Evolutionary conservation across 2,329 filamentous ascomycete genomes (phyloP), one percentile per base, ranked within the genome.

Genomic region (Graphilbum ipis-grandicollis): DNA sequence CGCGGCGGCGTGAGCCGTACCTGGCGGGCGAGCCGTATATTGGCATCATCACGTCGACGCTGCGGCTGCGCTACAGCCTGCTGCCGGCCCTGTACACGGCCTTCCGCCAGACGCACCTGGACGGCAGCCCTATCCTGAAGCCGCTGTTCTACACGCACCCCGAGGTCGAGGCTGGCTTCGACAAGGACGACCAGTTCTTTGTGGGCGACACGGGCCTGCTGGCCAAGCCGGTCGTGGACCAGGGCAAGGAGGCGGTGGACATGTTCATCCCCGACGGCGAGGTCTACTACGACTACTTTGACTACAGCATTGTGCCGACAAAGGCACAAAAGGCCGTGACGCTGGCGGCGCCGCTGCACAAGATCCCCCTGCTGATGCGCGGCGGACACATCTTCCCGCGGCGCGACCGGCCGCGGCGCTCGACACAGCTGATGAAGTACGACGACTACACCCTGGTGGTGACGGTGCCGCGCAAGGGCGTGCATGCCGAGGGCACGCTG

Each of bases 21-120:
- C 65, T 96, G 40, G 66, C 77, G 10, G 79, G 81, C 10, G 80
- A 90, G 42, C 85, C 86, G 1, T 85, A 93, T 58, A 82, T 75
- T 4, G 68, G 70, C 36, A 92, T 94, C 53, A 82, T 93, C 50
- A 83, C 84, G 0, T 74, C 88, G 42, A 86, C 90, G 2, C 65
- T 98, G 31, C 79, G 86, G 25, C 68, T 98, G 31, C 75, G 90
- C 35, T 98, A 98, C 57, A 75, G 79, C 44, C 68, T 98, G 26
- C 68, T 98, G 30, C 90, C 90, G 21, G 75, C 82, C 1, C 96
- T 86, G 86, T 98, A 98, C 56, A 96, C 88, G 2, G 85, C 88
- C 9, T 98, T 98, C 66, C 84, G 88, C 52, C 75, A 92, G 50
- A 84, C 90, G 12, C 79, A 82, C 47, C 66, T 75, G 14, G 75